phyloP scores from a whole-genome alignment of 2,329 filamentous ascomycete genomes.

The Arthrobotrys sinensis region DNA sequence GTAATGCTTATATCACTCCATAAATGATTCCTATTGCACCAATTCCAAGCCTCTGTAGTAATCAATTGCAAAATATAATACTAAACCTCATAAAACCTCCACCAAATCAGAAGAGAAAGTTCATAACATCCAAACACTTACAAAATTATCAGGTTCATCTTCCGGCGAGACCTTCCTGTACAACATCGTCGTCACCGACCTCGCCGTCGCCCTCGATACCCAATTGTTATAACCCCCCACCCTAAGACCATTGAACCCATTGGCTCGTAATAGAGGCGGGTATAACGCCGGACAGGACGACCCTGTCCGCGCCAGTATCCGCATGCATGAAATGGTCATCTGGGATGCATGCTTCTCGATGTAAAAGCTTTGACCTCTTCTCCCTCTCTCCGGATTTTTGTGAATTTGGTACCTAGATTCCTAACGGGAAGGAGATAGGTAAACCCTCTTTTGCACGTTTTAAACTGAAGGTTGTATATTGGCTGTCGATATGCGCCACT shows the following conservation, averaged over 20 bases:
- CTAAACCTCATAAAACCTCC: too few relatives aligned
- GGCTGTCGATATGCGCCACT: too few relatives aligned
- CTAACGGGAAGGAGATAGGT: neutral
- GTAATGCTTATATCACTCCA: too few relatives aligned
- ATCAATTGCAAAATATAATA: neutral
- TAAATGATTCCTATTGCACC: too few relatives aligned
- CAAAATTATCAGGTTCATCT: constrained; percentile 5
- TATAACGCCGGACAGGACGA: constrained; percentile 20
- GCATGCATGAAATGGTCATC: constrained; percentile 36
- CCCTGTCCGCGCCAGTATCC: constrained; percentile 21
- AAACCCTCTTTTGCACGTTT: too few relatives aligned
- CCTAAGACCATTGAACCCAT: neutral
- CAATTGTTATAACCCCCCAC: neutral
- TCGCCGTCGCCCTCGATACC: neutral
- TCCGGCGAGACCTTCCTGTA: neutral
- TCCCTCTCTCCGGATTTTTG: neutral
- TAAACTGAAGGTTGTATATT: neutral
- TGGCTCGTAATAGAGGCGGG: neutral
- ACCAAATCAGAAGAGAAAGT: too few relatives aligned
- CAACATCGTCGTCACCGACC: constrained; percentile 2
- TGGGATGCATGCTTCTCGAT: constrained; percentile 34
- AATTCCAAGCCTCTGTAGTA: neutral
- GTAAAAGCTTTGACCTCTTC: neutral
- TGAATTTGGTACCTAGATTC: neutral
- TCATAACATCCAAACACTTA: neutral